phyloP scores from a whole-genome alignment of 108 stramenopile species.

The Skeletonema grethae region DNA sequence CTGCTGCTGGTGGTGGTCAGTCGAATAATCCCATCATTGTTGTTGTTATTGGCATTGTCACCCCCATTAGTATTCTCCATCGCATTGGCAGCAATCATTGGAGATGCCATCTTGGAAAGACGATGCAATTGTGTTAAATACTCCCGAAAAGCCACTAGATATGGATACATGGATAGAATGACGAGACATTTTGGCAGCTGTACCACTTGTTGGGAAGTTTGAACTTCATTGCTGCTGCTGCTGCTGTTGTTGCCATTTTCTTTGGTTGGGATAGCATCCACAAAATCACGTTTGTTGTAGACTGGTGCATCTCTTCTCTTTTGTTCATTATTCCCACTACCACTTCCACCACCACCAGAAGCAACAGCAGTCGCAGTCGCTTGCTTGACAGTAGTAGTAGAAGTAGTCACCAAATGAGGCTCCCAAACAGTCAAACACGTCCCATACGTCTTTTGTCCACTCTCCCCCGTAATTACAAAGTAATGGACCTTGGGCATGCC shows the following conservation, averaged over 20 bases:
- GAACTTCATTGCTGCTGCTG: too few species aligned
- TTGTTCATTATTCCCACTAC: conserved; percentile 10
- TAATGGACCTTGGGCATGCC: conserved; percentile 79
- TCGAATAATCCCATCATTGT: not conserved
- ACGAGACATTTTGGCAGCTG: conserved; percentile 87
- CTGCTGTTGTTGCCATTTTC: conserved; percentile 35
- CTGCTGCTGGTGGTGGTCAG: not conserved
- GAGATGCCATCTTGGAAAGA: conserved; percentile 80
- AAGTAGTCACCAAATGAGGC: conserved; percentile 54
- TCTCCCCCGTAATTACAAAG: conserved; percentile 84
- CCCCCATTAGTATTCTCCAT: too few species aligned
- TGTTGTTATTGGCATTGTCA: not conserved
- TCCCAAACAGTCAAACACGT: conserved; percentile 85
- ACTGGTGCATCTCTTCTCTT: conserved; percentile 32
- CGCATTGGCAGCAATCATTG: conserved; percentile 58
- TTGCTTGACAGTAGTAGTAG: not conserved
- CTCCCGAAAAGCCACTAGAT: conserved; percentile 85
- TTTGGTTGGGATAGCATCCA: not conserved
- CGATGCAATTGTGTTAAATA: conserved; percentile 93
- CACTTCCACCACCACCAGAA: not conserved
- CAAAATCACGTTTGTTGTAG: conserved; percentile 26
- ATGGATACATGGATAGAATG: conserved; percentile 94
- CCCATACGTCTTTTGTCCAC: conserved; percentile 82
- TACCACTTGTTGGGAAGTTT: not conserved
- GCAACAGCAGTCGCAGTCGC: not conserved